phyloP scores from a whole-genome alignment of 805 yeast genomes.

The Dipodascus albidus region DNA sequence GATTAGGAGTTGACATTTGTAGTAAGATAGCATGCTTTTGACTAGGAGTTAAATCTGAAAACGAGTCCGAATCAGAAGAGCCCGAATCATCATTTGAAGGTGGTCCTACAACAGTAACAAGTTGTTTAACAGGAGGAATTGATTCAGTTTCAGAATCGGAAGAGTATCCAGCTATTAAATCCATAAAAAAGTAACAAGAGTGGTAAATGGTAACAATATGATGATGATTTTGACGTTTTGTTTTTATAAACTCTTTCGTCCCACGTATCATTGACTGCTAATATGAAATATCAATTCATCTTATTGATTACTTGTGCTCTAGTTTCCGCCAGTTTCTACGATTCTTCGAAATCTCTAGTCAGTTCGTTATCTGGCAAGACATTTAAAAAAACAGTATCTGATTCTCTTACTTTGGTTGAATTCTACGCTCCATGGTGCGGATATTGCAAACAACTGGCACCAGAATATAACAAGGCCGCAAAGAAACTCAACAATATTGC shows the following conservation, averaged over 20 bases:
- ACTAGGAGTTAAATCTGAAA: neutral
- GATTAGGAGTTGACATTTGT: neutral
- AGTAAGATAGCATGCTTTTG: neutral
- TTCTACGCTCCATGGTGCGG: conserved; percentile 99
- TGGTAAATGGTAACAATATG: neutral
- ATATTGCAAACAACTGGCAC: conserved; percentile 65
- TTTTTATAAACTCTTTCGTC: too few species aligned
- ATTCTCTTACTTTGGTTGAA: conserved; percentile 41
- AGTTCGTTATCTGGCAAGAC: neutral
- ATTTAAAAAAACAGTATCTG: neutral
- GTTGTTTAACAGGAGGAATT: neutral
- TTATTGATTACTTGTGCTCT: neutral
- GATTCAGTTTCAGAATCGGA: neutral
- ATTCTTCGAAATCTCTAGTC: neutral
- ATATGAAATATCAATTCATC: neutral
- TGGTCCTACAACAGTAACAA: neutral
- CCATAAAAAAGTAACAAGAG: neutral
- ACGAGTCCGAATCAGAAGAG: neutral
- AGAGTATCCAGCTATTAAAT: neutral
- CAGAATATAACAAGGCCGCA: conserved; percentile 55
- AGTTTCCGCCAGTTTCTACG: neutral
- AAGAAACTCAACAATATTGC: conserved; percentile 35
- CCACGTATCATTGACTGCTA: too few species aligned
- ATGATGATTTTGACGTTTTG: too few species aligned
- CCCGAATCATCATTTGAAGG: neutral